phyloP scores from a whole-genome alignment of 2,329 filamentous ascomycete species.

The Sporothrix protearum region DNA sequence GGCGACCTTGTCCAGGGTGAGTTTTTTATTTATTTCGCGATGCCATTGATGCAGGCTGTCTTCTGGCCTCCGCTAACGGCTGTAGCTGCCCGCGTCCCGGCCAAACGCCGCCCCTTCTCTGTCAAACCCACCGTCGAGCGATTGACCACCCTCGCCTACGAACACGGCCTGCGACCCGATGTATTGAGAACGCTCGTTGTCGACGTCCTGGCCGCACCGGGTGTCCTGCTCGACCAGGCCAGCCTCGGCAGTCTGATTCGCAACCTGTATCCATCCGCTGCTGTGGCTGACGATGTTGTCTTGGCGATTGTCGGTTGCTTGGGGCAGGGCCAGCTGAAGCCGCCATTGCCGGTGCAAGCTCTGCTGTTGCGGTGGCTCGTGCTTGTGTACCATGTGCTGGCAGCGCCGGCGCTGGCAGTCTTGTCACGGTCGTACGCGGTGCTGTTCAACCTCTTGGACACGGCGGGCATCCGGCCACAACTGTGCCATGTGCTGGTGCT shows the following conservation, averaged over 20 bases:
- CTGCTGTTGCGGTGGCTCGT: slow-evolving; percentile 74
- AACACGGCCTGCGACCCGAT: slow-evolving; percentile 61
- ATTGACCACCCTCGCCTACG: slow-evolving; percentile 61
- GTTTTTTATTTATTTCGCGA: neutral
- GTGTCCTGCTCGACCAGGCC: slow-evolving; percentile 69
- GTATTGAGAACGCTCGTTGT: slow-evolving; percentile 62
- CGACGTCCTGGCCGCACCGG: slow-evolving; percentile 56
- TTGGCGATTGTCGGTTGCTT: slow-evolving; percentile 67
- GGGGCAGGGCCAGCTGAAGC: slow-evolving; percentile 74
- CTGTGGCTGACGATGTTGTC: slow-evolving; percentile 56
- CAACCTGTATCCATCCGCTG: slow-evolving; percentile 70
- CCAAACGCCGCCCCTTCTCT: slow-evolving; percentile 62
- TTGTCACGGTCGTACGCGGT: slow-evolving; percentile 70
- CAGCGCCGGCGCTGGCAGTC: slow-evolving; percentile 52
- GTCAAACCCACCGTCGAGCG: slow-evolving; percentile 63
- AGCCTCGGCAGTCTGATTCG: slow-evolving; percentile 66
- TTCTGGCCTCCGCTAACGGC: neutral
- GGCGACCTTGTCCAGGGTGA: slow-evolving; percentile 29
- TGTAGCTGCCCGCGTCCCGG: slow-evolving; percentile 56
- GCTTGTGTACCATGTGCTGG: slow-evolving; percentile 66
- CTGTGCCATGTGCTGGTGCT: slow-evolving; percentile 76
- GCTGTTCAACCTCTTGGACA: slow-evolving; percentile 78
- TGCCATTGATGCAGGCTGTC: neutral
- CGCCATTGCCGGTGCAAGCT: slow-evolving; percentile 66
- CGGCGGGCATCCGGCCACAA: slow-evolving; percentile 63